Evolutionary conservation across 2,329 filamentous ascomycete species (phyloP).

Genomic region (Seiridium cupressi): DNA sequence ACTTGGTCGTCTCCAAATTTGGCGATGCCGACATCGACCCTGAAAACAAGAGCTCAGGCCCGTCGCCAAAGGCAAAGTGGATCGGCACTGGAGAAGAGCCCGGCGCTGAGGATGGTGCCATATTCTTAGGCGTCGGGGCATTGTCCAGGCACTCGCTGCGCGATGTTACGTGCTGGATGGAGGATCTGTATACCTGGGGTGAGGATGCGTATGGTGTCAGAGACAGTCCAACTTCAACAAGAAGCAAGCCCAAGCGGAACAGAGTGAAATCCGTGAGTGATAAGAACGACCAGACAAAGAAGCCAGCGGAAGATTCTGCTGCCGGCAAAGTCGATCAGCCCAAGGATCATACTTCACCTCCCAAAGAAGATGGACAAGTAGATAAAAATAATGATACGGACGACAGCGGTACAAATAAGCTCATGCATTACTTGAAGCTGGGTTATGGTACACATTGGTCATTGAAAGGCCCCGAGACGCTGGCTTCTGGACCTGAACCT

Average conservation of each 20-base stretch:
- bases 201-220: slow-evolving; percentile 81
- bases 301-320: slow-evolving; percentile 6
- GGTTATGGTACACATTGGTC: slow-evolving; percentile 69
- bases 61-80: slow-evolving; percentile 53
- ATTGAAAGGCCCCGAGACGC: slow-evolving; percentile 30
- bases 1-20: slow-evolving; percentile 85
- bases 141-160: slow-evolving; percentile 70
- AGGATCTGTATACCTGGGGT: slow-evolving; percentile 82
- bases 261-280: slow-evolving; percentile 27
- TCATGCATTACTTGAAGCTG: slow-evolving; percentile 64
- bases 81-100: slow-evolving; percentile 70
- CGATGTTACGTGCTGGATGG: slow-evolving; percentile 80
- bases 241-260: slow-evolving; percentile 43
- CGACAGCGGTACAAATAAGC: slow-evolving; percentile 47
- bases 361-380: slow-evolving; percentile 3
- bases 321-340: slow-evolving; percentile 6
- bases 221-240: slow-evolving; percentile 70
- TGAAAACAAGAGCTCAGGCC: slow-evolving; percentile 19
- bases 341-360: slow-evolving; percentile 7
- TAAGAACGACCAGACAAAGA: slow-evolving; percentile 6
- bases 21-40: slow-evolving; percentile 42
- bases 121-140: slow-evolving; percentile 79
- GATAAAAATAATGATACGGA: slow-evolving; percentile 22
- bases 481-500: slow-evolving; percentile 11
- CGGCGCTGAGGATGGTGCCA: slow-evolving; percentile 72